Conservation (phyloP, 169 alveolate genomes). For the Eimeria falciformis region DNA sequence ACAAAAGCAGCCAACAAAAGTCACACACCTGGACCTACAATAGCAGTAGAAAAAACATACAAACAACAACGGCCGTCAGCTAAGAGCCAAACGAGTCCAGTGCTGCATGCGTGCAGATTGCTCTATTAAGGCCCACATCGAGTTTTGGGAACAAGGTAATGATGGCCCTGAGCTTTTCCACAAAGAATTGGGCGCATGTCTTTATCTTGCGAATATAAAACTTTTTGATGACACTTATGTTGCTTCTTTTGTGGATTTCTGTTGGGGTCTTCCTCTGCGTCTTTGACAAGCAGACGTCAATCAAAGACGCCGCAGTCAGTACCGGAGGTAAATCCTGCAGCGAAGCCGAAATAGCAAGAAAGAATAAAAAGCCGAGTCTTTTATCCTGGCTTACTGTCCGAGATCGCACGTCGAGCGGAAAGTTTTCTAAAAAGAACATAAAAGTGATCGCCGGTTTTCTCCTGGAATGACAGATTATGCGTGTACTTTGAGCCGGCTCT, state of each 20-base stretch:
- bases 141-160: constrained; percentile 97
- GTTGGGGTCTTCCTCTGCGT: constrained; percentile 99
- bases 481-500: too few relatives aligned
- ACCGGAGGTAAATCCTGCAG: constrained; percentile 79
- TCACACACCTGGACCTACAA: background rate
- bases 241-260: constrained; percentile 98
- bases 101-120: background rate
- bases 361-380: background rate
- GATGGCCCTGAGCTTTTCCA: constrained; percentile 96
- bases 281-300: constrained; percentile 93
- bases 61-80: background rate
- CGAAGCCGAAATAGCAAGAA: background rate
- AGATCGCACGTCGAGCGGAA: too few relatives aligned
- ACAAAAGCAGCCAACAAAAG: background rate
- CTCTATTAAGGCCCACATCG: constrained; percentile 84
- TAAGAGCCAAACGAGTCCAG: background rate
- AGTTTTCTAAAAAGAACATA: too few relatives aligned
- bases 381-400: background rate
- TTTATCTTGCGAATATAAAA: constrained; percentile 99
- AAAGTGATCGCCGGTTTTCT: too few relatives aligned
- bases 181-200: constrained; percentile 95
- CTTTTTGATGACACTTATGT: constrained; percentile 97
- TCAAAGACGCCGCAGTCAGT: constrained; percentile 72
- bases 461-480: too few relatives aligned
- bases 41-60: background rate